Evolutionary conservation across 768 basidiomycete genomes (phyloP).

Genomic region (Tulasnella sp.): DNA sequence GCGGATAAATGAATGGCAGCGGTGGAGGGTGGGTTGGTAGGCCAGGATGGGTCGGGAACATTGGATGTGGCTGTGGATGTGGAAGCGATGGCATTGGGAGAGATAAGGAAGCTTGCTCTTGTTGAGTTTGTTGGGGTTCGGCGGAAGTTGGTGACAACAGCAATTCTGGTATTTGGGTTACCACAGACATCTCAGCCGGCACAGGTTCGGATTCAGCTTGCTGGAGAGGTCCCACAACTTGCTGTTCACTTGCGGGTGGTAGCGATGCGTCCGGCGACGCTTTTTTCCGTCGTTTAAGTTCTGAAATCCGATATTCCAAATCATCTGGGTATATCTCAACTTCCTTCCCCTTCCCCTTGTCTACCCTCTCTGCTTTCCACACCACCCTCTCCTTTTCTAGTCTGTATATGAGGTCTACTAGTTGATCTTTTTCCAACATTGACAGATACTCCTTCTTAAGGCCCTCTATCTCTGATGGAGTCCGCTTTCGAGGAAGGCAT

Average conservation of each 20-base stretch:
- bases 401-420: constrained; percentile 48
- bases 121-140: constrained; percentile 17
- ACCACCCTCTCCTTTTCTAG: constrained; percentile 50
- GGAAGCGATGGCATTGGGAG: constrained; percentile 21
- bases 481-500: no score
- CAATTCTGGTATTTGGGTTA: no score
- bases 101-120: constrained; percentile 19
- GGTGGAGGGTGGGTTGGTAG: constrained; percentile 24
- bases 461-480: no score
- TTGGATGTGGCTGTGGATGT: constrained; percentile 17
- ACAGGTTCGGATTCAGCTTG: no score
- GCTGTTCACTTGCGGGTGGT: constrained; percentile 20
- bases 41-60: constrained; percentile 28
- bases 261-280: constrained; percentile 12
- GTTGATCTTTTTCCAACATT: constrained; percentile 51
- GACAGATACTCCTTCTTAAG: constrained; percentile 62
- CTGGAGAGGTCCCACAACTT: constrained; percentile 21
- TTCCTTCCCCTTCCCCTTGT: constrained; percentile 24
- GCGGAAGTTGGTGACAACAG: no score
- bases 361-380: constrained; percentile 52
- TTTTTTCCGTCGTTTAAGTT: not conserved
- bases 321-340: constrained; percentile 18
- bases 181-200: no score
- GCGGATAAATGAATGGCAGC: constrained; percentile 26
- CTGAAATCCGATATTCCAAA: constrained; percentile 18